These are phyloP conservation scores for Magnusiomyces tetraspermus DNA, from an alignment of 1,139 yeast species.

Conservation along the genomic window DNA sequence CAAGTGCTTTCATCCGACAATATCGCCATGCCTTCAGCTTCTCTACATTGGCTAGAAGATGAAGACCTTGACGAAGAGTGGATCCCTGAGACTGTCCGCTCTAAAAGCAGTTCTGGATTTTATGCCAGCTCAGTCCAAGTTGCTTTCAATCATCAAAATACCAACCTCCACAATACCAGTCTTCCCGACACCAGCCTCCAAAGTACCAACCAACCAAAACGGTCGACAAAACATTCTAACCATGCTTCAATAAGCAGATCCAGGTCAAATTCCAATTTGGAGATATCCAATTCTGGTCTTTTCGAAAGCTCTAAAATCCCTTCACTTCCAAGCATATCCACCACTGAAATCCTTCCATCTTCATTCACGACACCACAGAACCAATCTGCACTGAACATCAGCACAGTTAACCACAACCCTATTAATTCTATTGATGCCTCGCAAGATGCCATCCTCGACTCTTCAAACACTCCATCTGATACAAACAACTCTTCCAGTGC, in stretches of 20 bases:
- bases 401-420: background rate
- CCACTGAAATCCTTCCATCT: conserved; percentile 9
- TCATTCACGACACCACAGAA: conserved; percentile 4
- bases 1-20: background rate
- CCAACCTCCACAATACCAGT: background rate
- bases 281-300: background rate
- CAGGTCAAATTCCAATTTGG: background rate
- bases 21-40: background rate
- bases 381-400: background rate
- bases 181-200: background rate
- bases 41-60: conserved; percentile 3
- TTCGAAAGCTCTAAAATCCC: background rate
- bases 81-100: conserved; percentile 1
- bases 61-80: conserved; percentile 5
- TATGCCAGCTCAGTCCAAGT: background rate
- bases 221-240: background rate
- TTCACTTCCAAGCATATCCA: background rate
- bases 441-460: background rate
- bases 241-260: background rate
- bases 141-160: background rate
- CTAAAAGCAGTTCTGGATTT: background rate
- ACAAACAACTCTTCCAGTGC: background rate
- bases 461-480: background rate
- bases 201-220: background rate
- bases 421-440: background rate